phyloP scores from a whole-genome alignment of 2,329 filamentous ascomycete species.

The Ophiocordyceps unilateralis region DNA sequence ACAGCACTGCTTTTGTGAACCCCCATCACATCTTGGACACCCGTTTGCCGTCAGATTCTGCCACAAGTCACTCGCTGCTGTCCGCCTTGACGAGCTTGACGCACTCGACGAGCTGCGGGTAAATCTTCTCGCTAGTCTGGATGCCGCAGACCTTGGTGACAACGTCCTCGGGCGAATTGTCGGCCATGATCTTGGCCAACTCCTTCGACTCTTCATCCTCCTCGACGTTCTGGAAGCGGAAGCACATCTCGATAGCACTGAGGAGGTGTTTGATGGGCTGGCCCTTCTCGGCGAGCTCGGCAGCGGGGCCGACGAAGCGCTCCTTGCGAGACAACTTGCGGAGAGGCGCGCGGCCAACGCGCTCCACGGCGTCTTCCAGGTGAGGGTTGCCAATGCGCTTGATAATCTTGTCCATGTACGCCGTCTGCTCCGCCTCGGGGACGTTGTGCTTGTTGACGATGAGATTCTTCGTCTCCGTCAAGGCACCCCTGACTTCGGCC shows the following conservation, averaged over 20 bases:
- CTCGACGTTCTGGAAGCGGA: constrained; percentile 89
- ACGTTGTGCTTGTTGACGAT: constrained; percentile 83
- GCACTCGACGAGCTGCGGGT: constrained; percentile 53
- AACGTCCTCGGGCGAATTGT: constrained; percentile 54
- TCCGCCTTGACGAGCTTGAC: constrained; percentile 73
- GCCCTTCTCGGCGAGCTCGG: constrained; percentile 70
- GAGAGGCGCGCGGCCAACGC: constrained; percentile 84
- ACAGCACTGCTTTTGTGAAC: no score
- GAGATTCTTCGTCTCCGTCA: constrained; percentile 72
- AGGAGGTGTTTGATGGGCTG: constrained; percentile 58
- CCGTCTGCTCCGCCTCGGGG: constrained; percentile 52
- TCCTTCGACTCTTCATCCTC: constrained; percentile 80
- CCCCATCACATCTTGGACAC: background rate
- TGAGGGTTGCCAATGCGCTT: constrained; percentile 84
- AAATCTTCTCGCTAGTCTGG: constrained; percentile 60
- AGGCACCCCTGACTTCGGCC: constrained; percentile 58
- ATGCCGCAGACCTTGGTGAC: constrained; percentile 71
- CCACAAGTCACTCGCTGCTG: constrained; percentile 15
- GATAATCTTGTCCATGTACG: constrained; percentile 86
- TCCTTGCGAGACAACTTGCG: constrained; percentile 91
- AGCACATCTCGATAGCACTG: constrained; percentile 73
- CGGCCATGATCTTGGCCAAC: constrained; percentile 70
- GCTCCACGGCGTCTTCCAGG: constrained; percentile 82
- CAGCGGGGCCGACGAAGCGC: constrained; percentile 84
- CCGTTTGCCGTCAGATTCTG: background rate